These are phyloP conservation scores for Erysimum cheiranthoides DNA, from an alignment of 345 rosid species.

Conservation along the genomic window DNA sequence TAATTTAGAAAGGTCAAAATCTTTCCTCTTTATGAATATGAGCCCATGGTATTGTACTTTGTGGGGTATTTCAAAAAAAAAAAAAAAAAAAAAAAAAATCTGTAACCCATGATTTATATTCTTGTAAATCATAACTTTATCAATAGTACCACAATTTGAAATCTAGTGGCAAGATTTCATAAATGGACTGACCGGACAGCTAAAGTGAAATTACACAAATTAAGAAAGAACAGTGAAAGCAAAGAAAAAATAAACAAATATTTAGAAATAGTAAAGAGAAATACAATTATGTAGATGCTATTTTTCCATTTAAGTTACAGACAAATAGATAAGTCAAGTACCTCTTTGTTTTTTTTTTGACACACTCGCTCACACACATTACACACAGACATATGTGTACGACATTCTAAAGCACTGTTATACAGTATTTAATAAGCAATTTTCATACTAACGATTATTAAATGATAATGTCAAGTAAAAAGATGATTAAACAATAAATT, in stretches of 20 bases:
- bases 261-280: constrained; percentile 33
- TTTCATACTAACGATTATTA: constrained; percentile 13
- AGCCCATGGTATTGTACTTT: constrained; percentile 42
- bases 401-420: constrained; percentile 14
- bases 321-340: constrained; percentile 49
- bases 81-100: not conserved
- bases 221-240: constrained; percentile 43
- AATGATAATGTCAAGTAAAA: no score
- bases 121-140: constrained; percentile 44
- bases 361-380: not conserved
- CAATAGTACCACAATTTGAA: constrained; percentile 46
- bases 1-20: constrained; percentile 15
- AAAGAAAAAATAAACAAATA: constrained; percentile 26
- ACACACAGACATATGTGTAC: constrained; percentile 13
- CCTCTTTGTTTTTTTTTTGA: constrained; percentile 13
- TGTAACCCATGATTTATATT: constrained; percentile 43
- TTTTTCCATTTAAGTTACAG: constrained; percentile 46
- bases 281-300: constrained; percentile 43
- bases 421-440: not conserved
- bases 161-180: constrained; percentile 46
- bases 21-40: constrained; percentile 13
- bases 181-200: constrained; percentile 47
- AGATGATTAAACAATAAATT: not conserved
- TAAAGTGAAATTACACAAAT: constrained; percentile 50
- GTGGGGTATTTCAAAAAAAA: constrained; percentile 22